Evolutionary conservation across 2,329 filamentous ascomycete species (phyloP).

Genomic region (Ophiostoma montium): DNA sequence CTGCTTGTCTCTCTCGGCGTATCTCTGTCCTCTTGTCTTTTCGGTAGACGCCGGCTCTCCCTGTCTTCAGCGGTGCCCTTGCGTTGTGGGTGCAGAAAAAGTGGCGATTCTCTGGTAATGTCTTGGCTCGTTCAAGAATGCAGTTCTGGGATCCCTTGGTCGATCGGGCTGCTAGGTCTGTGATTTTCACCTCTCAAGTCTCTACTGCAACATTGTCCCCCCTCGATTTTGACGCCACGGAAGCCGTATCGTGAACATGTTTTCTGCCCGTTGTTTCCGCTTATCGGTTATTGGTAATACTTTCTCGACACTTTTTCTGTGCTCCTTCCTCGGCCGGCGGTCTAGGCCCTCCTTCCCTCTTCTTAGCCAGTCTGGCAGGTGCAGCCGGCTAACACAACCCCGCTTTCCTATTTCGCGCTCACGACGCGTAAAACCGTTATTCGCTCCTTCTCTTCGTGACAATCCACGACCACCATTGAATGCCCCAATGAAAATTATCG

Average conservation of each 20-base stretch:
- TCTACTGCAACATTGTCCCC: neutral
- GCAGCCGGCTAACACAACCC: neutral
- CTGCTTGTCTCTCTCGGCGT: neutral
- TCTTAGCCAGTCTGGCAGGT: neutral
- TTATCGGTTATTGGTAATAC: too few species aligned
- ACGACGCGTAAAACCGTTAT: neutral
- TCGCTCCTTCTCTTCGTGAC: neutral
- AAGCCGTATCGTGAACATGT: neutral
- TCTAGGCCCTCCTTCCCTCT: constrained; percentile 5
- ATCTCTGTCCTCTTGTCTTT: neutral
- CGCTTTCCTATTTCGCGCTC: neutral
- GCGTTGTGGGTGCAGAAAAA: neutral
- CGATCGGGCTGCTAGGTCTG: constrained; percentile 1
- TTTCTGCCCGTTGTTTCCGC: constrained; percentile 2
- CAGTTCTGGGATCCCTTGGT: constrained; percentile 1
- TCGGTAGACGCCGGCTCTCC: neutral
- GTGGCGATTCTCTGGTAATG: neutral
- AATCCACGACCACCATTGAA: too few species aligned
- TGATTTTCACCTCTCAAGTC: neutral
- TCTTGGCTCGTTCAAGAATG: constrained; percentile 3
- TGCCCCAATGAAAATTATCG: too few species aligned
- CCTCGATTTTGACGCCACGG: too few species aligned
- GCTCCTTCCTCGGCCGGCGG: neutral
- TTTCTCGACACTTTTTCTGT: too few species aligned
- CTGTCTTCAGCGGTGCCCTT: constrained; percentile 5